Evolutionary conservation across 768 basidiomycete species (phyloP).

Genomic region (Podaxis rugospora): DNA sequence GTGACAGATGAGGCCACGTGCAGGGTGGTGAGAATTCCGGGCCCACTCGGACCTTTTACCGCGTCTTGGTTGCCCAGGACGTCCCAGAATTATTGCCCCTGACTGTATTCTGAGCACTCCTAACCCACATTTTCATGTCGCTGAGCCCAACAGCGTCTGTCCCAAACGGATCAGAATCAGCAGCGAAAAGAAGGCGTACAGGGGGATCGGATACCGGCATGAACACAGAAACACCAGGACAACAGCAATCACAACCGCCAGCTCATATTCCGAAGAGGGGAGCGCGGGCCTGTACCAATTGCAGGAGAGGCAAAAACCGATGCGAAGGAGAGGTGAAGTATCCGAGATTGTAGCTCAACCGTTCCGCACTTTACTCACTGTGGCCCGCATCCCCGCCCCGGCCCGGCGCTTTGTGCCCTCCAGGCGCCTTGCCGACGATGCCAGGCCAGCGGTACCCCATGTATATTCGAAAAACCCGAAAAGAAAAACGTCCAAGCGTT

Average conservation of each 20-base stretch:
- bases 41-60: slow-evolving; percentile 22
- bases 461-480: slow-evolving; percentile 89
- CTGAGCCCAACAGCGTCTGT: slow-evolving; percentile 57
- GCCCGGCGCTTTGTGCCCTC: slow-evolving; percentile 49
- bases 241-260: slow-evolving; percentile 25
- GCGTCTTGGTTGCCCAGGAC: slow-evolving; percentile 15
- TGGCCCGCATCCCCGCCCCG: slow-evolving; percentile 72
- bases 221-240: slow-evolving; percentile 28
- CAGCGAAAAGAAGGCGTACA: slow-evolving; percentile 57
- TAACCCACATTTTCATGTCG: slow-evolving; percentile 43
- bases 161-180: slow-evolving; percentile 51
- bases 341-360: slow-evolving; percentile 27
- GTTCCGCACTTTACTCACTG: slow-evolving; percentile 47
- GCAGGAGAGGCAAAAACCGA: slow-evolving; percentile 89
- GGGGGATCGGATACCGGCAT: slow-evolving; percentile 32
- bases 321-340: slow-evolving; percentile 84
- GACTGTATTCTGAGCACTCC: slow-evolving; percentile 11
- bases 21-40: slow-evolving; percentile 14
- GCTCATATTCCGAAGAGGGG: slow-evolving; percentile 86
- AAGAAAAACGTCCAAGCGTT: slow-evolving; percentile 67
- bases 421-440: slow-evolving; percentile 90
- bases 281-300: slow-evolving; percentile 84
- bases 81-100: slow-evolving; percentile 14
- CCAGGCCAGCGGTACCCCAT: slow-evolving; percentile 73
- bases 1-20: slow-evolving; percentile 28